Evolutionary conservation across 306 rosid species (phyloP).

Genomic region (Gastrolobium bilobum): DNA sequence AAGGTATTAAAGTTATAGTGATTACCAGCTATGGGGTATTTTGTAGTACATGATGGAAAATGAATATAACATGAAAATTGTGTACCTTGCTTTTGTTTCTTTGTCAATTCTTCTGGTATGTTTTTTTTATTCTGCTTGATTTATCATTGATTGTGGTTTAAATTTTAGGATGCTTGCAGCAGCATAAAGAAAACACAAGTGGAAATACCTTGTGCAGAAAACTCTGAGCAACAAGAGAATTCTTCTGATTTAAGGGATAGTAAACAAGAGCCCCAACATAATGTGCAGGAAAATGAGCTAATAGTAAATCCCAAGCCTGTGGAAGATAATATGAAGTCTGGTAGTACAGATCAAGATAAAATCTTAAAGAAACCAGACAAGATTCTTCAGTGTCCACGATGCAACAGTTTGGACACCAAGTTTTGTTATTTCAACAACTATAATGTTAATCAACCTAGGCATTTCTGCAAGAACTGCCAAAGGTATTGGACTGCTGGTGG

Average conservation of each 20-base stretch:
- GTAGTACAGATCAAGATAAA: constrained; percentile 58
- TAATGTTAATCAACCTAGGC: constrained; percentile 86
- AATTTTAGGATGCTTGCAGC: constrained; percentile 60
- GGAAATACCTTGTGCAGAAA: constrained; percentile 45
- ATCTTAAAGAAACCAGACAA: constrained; percentile 77
- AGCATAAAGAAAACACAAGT: constrained; percentile 48
- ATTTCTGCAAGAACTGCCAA: constrained; percentile 85
- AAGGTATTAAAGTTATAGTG: background rate
- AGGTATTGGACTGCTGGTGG: constrained; percentile 94
- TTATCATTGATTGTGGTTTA: constrained; percentile 31
- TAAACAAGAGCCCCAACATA: constrained; percentile 43
- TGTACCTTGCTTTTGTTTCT: constrained; percentile 14
- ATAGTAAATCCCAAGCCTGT: constrained; percentile 16
- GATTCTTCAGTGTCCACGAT: constrained; percentile 79
- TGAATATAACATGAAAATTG: background rate
- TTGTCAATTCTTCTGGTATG: background rate
- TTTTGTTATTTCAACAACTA: constrained; percentile 88
- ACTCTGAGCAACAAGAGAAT: constrained; percentile 47
- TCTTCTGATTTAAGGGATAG: constrained; percentile 42
- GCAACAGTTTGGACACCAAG: constrained; percentile 77
- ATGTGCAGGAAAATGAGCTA: constrained; percentile 42
- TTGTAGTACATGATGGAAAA: constrained; percentile 18
- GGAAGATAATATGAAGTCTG: constrained; percentile 48
- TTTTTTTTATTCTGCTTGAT: constrained; percentile 6
- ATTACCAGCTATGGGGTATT: background rate